Base-by-base conservation (phyloP, 805 yeast genomes). In the Spencermartinsiella europaea region DNA sequence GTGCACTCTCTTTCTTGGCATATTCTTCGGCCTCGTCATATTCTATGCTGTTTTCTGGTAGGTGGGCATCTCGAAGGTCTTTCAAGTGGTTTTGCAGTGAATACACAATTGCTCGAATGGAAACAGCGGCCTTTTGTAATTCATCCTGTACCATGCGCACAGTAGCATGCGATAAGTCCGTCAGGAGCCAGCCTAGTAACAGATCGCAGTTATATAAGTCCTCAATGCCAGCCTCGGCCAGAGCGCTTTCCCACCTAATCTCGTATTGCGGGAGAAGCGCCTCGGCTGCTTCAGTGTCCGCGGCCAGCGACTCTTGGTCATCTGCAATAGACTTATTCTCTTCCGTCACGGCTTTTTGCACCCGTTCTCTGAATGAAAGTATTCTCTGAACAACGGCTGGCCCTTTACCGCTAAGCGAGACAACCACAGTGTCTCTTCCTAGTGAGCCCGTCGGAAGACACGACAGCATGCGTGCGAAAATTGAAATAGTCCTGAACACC, bases 181-280 rank as follows among this genome's bases (percentile, higher is more conserved):
- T 38, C 12, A 38, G 8, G n/a, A 21, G 34, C 42, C 42, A 38
- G 16, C 22, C 15, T 5, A 38, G 34, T 12, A 38, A 19, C 4
- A 38, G 21, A 25, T 38, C 42, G n/a, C 20, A 19, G 22, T 38
- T 27, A 22, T 14, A 20, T 12, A 21, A 34, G 19, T 22, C 7
- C 10, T 38, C 42, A 7, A 38, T 27, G 4, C 50, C 50, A 1
- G 47, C 40, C 25, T 43, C 47, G 4, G 37, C 34, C 38, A 47
- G 34, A 14, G 34, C 39, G 4, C 28, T 28, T 28, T 47, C 50
- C 42, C 45, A 38, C 10, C 39, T 34, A 16, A 22, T 22, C 25
- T 46, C 38, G 3, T 27, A 21, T 20, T 44, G 42, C 12, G 19
- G 36, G 21, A 25, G 21, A 12, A 10, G 21, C 21, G 5, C 31